Evolutionary conservation across 2,329 filamentous ascomycete species (phyloP).

Genomic region (Pseudogymnoascus sp.): DNA sequence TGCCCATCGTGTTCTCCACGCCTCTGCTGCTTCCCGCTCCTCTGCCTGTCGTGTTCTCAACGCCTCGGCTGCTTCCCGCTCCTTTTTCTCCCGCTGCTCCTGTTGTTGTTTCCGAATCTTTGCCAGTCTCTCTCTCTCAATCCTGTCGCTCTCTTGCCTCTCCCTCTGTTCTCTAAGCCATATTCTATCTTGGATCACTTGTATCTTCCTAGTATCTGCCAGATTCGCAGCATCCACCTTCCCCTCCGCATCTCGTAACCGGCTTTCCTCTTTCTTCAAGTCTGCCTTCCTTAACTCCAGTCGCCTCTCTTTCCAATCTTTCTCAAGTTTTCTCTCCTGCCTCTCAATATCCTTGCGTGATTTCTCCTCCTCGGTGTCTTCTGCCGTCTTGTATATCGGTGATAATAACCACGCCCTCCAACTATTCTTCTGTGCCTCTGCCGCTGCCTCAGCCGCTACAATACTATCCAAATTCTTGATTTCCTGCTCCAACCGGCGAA

Average conservation of each 20-base stretch:
- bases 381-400: slow-evolving; percentile 23
- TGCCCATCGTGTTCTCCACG: slow-evolving; percentile 13
- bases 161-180: slow-evolving; percentile 8
- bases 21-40: slow-evolving; percentile 13
- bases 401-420: slow-evolving; percentile 28
- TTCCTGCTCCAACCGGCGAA: slow-evolving; percentile 22
- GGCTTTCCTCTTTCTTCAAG: slow-evolving; percentile 15
- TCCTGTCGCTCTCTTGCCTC: slow-evolving; percentile 9
- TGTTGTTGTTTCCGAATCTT: slow-evolving; percentile 13
- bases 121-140: slow-evolving; percentile 11
- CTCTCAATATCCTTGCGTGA: slow-evolving; percentile 26
- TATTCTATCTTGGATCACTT: slow-evolving; percentile 11
- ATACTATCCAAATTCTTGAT: slow-evolving; percentile 26
- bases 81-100: slow-evolving; percentile 12
- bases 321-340: slow-evolving; percentile 28
- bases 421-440: slow-evolving; percentile 27
- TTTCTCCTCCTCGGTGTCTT: slow-evolving; percentile 29
- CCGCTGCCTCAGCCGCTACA: slow-evolving; percentile 23
- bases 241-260: slow-evolving; percentile 8
- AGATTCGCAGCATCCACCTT: slow-evolving; percentile 13
- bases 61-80: slow-evolving; percentile 13
- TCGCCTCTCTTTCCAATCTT: slow-evolving; percentile 28
- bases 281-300: slow-evolving; percentile 18
- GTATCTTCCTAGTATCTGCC: slow-evolving; percentile 13
- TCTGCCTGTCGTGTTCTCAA: slow-evolving; percentile 14